A percentile compares a stretch with the other conserved stretches of the same genome.
Conservation (phyloP, 768 basidiomycete genomes). For the Rhizopogon rudus region DNA sequence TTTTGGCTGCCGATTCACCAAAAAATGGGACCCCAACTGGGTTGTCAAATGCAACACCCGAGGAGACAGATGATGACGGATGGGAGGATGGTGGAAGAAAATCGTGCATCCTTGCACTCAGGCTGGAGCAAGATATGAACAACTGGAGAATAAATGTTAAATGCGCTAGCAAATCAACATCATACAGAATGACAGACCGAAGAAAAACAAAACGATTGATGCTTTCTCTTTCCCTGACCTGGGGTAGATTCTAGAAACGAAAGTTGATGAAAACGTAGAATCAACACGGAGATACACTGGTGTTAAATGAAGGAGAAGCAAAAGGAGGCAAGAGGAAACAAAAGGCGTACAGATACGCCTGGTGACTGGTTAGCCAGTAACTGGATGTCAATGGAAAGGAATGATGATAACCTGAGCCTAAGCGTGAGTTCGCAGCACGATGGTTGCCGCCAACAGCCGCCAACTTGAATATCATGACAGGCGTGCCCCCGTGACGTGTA, state of each 20-base stretch:
- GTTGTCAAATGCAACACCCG: conserved; percentile 3
- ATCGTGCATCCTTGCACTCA: conserved; percentile 17
- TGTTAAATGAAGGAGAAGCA: neutral
- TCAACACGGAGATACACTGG: neutral
- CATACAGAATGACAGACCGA: neutral
- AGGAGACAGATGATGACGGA: conserved; percentile 8
- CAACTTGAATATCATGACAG: conserved; percentile 1
- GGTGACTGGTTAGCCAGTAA: neutral
- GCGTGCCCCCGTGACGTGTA: conserved; percentile 2
- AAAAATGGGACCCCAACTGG: conserved; percentile 15
- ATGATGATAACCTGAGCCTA: neutral
- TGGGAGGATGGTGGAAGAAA: conserved; percentile 17
- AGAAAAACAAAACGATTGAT: neutral
- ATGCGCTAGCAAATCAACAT: neutral
- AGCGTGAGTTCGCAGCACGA: neutral
- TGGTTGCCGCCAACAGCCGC: neutral
- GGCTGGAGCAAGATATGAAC: neutral
- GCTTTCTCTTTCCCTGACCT: neutral
- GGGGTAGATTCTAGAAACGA: neutral
- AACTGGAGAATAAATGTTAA: neutral
- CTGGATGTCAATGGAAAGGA: neutral
- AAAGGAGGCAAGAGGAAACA: neutral
- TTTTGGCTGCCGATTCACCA: conserved; percentile 38
- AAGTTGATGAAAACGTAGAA: neutral
- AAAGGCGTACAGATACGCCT: neutral